Percentiles rank a stretch among this genome's conserved stretches.
These are phyloP conservation scores for Fusarium avenaceum DNA, from an alignment of 2,329 filamentous ascomycete genomes.

Conservation along the genomic window DNA sequence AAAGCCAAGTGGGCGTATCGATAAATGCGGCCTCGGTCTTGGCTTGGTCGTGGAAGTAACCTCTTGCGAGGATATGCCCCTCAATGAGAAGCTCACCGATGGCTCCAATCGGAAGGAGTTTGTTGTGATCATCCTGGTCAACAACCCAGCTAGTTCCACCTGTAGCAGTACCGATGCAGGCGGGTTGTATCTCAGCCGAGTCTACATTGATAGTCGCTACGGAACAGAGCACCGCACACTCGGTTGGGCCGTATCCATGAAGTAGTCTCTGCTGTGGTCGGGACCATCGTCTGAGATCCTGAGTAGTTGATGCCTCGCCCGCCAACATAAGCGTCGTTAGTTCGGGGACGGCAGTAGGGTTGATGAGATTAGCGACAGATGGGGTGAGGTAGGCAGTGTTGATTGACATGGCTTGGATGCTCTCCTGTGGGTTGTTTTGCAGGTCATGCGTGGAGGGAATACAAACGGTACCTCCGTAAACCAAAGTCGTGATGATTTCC, in stretches of 20 bases:
- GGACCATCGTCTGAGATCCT: slow-evolving; percentile 21
- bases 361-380: slow-evolving; percentile 14
- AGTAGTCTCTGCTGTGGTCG: slow-evolving; percentile 9
- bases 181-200: slow-evolving; percentile 1
- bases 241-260: slow-evolving; percentile 24
- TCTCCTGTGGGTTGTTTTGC: not conserved
- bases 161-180: slow-evolving; percentile 12
- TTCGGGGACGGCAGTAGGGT: slow-evolving; percentile 11
- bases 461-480: slow-evolving; percentile 23
- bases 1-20: slow-evolving; percentile 2
- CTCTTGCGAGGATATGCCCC: slow-evolving; percentile 15
- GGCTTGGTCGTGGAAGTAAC: slow-evolving; percentile 5
- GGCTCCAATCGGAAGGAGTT: slow-evolving; percentile 5
- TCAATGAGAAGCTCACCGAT: slow-evolving; percentile 22
- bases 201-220: slow-evolving; percentile 1
- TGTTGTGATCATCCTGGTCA: slow-evolving; percentile 19
- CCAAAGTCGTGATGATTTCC: slow-evolving; percentile 23
- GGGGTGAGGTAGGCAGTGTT: slow-evolving; percentile 26
- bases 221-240: slow-evolving; percentile 22
- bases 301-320: slow-evolving; percentile 7
- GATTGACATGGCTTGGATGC: slow-evolving; percentile 10
- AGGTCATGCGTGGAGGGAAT: slow-evolving; percentile 13
- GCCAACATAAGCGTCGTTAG: slow-evolving; percentile 16
- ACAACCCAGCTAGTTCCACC: slow-evolving; percentile 23
- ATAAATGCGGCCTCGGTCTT: slow-evolving; percentile 17